Evolutionary conservation across 805 yeast species (phyloP).

Genomic region (Teunomyces barrocoloradensis): DNA sequence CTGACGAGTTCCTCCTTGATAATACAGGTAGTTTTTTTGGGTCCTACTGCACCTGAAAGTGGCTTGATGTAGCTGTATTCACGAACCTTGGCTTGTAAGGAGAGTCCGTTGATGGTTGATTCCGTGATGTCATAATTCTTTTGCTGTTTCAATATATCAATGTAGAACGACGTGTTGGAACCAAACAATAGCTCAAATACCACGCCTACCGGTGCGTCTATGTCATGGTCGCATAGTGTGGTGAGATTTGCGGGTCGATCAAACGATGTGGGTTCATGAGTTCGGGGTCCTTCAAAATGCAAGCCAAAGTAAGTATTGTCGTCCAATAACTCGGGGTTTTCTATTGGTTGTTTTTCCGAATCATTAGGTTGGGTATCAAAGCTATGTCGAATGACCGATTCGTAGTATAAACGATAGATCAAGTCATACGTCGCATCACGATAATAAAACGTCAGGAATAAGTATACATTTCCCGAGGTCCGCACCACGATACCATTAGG

Average conservation of each 20-base stretch:
- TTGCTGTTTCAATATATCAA: conserved; percentile 49
- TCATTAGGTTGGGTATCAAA: conserved; percentile 25
- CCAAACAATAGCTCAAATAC: conserved; percentile 64
- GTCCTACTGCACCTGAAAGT: conserved; percentile 66
- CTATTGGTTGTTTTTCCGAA: conserved; percentile 1
- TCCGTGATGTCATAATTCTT: conserved; percentile 59
- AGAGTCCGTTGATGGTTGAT: conserved; percentile 30
- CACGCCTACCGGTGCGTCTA: conserved; percentile 65
- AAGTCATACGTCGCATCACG: conserved; percentile 76
- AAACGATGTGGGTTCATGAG: conserved; percentile 58
- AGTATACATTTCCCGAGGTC: conserved; percentile 61
- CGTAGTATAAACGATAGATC: conserved; percentile 35
- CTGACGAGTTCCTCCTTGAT: conserved; percentile 59
- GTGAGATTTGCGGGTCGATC: conserved; percentile 49
- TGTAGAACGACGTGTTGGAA: conserved; percentile 44
- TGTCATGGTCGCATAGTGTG: conserved; percentile 51
- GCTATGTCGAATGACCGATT: conserved; percentile 57
- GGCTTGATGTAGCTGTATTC: conserved; percentile 62
- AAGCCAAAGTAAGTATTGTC: conserved; percentile 17
- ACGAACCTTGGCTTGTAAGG: conserved; percentile 43
- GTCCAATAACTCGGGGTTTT: conserved; percentile 7
- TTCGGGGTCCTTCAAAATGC: conserved; percentile 62
- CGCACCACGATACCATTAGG: conserved; percentile 70
- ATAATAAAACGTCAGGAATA: conserved; percentile 85
- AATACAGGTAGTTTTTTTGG: conserved; percentile 67